A percentile compares a stretch with the other conserved stretches of the same genome.
These are phyloP conservation scores for Fusarium bulbicola DNA, from an alignment of 2,329 filamentous ascomycete species.

Conservation along the genomic window DNA sequence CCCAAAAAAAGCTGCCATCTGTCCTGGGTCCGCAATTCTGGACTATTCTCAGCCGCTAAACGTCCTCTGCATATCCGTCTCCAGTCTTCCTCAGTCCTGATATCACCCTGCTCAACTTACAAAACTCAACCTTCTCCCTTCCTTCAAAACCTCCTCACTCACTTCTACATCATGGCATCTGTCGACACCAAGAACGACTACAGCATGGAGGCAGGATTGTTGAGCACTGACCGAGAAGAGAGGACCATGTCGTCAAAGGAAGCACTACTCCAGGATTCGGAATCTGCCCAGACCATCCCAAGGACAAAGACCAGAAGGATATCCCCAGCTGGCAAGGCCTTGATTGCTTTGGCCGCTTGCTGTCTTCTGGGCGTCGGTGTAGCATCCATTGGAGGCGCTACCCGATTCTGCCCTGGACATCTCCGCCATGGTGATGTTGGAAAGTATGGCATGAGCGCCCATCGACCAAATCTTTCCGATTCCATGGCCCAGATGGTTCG, in stretches of 20 bases:
- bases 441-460: conserved; percentile 36
- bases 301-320: conserved; percentile 24
- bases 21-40: conserved; percentile 33
- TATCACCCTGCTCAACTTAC: conserved; percentile 36
- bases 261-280: conserved; percentile 39
- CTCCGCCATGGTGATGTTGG: conserved; percentile 35
- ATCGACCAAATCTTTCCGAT: conserved; percentile 39
- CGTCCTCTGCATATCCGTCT: conserved; percentile 35
- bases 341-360: conserved; percentile 39
- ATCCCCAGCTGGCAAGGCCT: conserved; percentile 37
- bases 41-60: conserved; percentile 37
- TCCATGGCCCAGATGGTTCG: conserved; percentile 71
- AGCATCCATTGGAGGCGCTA: conserved; percentile 38
- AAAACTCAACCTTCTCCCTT: conserved; percentile 37
- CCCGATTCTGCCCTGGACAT: conserved; percentile 40
- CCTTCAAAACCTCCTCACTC: conserved; percentile 12
- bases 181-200: conserved; percentile 40
- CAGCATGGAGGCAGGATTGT: conserved; percentile 44
- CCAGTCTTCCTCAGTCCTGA: conserved; percentile 28
- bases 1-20: conserved; percentile 32
- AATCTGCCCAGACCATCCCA: conserved; percentile 27
- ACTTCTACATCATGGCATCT: conserved; percentile 32
- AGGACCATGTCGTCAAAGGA: conserved; percentile 42
- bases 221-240: conserved; percentile 43
- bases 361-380: conserved; percentile 38